These are phyloP conservation scores for Sungouiozyma intestinalis DNA, from an alignment of 805 yeast species.

Conservation along the genomic window DNA sequence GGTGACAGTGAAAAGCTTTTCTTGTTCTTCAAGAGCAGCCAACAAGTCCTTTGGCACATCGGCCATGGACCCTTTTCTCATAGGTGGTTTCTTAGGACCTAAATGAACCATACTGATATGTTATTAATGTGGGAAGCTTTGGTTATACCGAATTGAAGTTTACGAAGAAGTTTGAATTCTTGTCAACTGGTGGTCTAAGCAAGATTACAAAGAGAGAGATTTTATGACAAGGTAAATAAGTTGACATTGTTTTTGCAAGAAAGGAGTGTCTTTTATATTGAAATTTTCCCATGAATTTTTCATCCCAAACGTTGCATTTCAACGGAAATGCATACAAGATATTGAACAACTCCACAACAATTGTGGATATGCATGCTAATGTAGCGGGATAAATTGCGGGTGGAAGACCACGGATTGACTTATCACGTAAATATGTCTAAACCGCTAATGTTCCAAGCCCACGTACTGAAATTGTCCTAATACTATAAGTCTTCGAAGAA, in stretches of 20 bases:
- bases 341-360: neutral
- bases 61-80: slow-evolving; percentile 56
- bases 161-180: neutral
- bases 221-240: too few relatives aligned
- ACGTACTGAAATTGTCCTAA: too few relatives aligned
- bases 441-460: too few relatives aligned
- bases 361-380: neutral
- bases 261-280: neutral
- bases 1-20: slow-evolving; percentile 51
- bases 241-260: too few relatives aligned
- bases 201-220: too few relatives aligned
- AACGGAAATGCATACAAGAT: neutral
- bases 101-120: slow-evolving; percentile 52
- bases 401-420: too few relatives aligned
- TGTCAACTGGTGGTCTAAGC: neutral
- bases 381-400: neutral
- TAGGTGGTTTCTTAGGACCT: slow-evolving; percentile 74
- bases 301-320: neutral
- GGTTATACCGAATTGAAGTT: neutral
- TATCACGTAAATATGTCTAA: too few relatives aligned
- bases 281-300: neutral
- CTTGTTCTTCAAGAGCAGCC: slow-evolving; percentile 46
- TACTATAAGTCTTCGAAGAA: too few relatives aligned
- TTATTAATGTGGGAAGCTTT: neutral
- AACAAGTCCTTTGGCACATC: slow-evolving; percentile 57